phyloP scores from a whole-genome alignment of 1,284 basidiomycete species.

The Tranzscheliella williamsii region DNA sequence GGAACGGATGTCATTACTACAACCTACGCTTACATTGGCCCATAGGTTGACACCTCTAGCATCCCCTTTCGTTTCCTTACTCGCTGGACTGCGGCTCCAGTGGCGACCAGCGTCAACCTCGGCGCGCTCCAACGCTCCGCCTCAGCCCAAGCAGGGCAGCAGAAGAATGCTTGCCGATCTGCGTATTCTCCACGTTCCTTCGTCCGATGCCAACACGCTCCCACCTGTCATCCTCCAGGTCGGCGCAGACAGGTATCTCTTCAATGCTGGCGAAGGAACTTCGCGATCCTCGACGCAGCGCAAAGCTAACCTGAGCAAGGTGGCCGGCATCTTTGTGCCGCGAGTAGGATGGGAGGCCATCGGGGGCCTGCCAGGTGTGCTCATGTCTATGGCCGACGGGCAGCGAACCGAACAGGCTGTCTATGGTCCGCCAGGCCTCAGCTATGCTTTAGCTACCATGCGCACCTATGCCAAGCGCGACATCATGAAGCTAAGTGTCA shows the following conservation, averaged over 20 bases:
- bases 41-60: no score
- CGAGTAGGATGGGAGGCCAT: conserved; percentile 68
- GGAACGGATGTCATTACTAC: no score
- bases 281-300: conserved; percentile 75
- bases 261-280: conserved; percentile 82
- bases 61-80: no score
- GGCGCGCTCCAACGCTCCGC: no score
- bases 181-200: conserved; percentile 48
- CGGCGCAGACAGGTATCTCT: conserved; percentile 77
- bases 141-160: no score
- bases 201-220: conserved; percentile 70
- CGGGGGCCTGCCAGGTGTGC: conserved; percentile 66
- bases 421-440: conserved; percentile 73
- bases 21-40: no score
- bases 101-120: no score
- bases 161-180: conserved; percentile 36
- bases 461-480: conserved; percentile 51
- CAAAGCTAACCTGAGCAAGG: conserved; percentile 69
- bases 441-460: conserved; percentile 73
- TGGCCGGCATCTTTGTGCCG: conserved; percentile 75
- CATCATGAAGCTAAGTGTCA: conserved; percentile 32
- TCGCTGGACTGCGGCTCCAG: no score
- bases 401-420: conserved; percentile 68
- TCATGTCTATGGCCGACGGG: conserved; percentile 81
- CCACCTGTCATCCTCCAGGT: conserved; percentile 76